These are phyloP conservation scores for Hansenula lynferdii DNA, from an alignment of 1,139 yeast species.

Conservation along the genomic window DNA sequence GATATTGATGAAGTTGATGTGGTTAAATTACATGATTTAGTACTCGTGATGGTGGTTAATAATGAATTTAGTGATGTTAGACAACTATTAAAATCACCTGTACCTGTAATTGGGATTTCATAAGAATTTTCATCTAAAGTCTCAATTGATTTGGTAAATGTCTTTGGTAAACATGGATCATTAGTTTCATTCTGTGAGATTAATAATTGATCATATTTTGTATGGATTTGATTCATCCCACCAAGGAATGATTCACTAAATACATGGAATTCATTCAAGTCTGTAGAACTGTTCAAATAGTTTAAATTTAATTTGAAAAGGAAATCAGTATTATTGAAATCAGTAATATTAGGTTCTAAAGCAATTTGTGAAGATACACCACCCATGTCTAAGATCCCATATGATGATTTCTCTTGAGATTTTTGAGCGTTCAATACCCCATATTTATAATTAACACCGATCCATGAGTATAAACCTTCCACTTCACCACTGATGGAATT, in stretches of 20 bases:
- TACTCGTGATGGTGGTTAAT: slow-evolving; percentile 32
- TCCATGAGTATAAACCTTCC: slow-evolving; percentile 84
- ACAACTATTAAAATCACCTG: slow-evolving; percentile 57
- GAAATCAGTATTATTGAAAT: slow-evolving; percentile 47
- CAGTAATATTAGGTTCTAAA: slow-evolving; percentile 62
- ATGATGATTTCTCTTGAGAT: slow-evolving; percentile 40
- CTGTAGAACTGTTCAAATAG: slow-evolving; percentile 30
- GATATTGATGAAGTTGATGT: slow-evolving; percentile 25
- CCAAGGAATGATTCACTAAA: slow-evolving; percentile 76
- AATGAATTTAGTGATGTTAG: slow-evolving; percentile 48
- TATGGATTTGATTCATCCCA: slow-evolving; percentile 70
- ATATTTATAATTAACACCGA: slow-evolving; percentile 64
- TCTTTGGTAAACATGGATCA: slow-evolving; percentile 64
- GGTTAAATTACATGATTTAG: slow-evolving; percentile 30
- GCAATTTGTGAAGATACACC: slow-evolving; percentile 87
- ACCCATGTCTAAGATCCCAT: slow-evolving; percentile 81
- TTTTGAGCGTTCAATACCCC: slow-evolving; percentile 42
- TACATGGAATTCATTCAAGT: slow-evolving; percentile 36
- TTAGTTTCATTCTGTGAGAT: slow-evolving; percentile 23
- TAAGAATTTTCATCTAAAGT: slow-evolving; percentile 28
- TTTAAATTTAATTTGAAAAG: slow-evolving; percentile 45
- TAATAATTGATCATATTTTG: slow-evolving; percentile 39
- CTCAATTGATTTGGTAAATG: slow-evolving; percentile 19
- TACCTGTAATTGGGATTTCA: slow-evolving; percentile 36
- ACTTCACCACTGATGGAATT: slow-evolving; percentile 70